These are phyloP conservation scores for Phytopythium delawarense DNA, from an alignment of 352 stramenopile species.

Conservation along the genomic window DNA sequence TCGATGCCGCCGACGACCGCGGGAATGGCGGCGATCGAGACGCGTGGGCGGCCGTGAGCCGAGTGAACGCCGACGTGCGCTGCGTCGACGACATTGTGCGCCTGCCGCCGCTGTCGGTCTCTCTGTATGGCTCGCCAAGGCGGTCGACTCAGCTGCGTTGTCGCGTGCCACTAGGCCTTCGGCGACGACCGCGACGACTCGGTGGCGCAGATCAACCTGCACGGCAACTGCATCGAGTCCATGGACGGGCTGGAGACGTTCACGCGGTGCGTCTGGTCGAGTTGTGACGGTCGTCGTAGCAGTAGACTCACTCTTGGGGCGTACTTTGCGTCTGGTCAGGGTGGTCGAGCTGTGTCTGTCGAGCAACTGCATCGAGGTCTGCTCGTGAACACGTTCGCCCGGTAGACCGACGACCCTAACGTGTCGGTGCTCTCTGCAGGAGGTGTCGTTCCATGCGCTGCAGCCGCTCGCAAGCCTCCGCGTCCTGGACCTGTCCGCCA, in stretches of 20 bases:
- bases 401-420: no score
- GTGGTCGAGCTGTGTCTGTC: conserved; percentile 77
- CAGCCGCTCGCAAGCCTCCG: conserved; percentile 57
- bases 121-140: background rate
- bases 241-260: conserved; percentile 72
- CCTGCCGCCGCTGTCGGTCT: background rate
- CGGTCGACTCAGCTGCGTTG: background rate
- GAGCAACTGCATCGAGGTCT: conserved; percentile 70
- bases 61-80: conserved; percentile 34
- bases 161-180: conserved; percentile 9
- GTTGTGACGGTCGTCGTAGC: background rate
- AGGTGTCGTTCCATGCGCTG: conserved; percentile 58
- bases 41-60: conserved; percentile 20
- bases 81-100: conserved; percentile 16
- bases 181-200: conserved; percentile 36
- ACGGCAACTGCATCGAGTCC: conserved; percentile 59
- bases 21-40: background rate
- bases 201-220: conserved; percentile 74
- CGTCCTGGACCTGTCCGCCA: conserved; percentile 73
- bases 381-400: background rate
- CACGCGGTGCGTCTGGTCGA: conserved; percentile 18
- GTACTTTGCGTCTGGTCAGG: conserved; percentile 7
- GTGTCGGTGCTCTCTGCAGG: conserved; percentile 9
- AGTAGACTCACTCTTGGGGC: background rate
- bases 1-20: conserved; percentile 2